Base-by-base conservation (phyloP, 345 rosid genomes). In the Populus deltoides region DNA sequence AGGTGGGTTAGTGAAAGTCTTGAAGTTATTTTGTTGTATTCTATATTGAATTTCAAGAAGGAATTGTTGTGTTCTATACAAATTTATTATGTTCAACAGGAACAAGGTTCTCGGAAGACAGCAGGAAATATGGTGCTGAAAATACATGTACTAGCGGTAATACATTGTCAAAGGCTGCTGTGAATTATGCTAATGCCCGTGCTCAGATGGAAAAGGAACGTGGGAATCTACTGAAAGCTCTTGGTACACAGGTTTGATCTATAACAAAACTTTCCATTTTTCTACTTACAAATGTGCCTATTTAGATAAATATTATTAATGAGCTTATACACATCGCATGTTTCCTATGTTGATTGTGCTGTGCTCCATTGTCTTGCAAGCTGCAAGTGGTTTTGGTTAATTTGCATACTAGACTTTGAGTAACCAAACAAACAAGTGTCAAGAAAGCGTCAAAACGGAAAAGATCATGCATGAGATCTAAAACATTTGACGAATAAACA, bases 201-300 rank as follows among this genome's bases (percentile, higher is more conserved):
- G 89, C 93, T 83, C 92, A 89, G 68, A 90, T 94, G 92, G 98
- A 94, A 86, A 91, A 91, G 86, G 97, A 92, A 77, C 93, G 87
- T 27, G 97, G 91, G 75, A 87, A 83, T 86, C 81, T 94, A 81
- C 83, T 90, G 88, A 94, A 94, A 85, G 89, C 94, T 75, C 85
- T 94, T 27, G 97, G 97, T 62, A 92, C 97, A n/a, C 97, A 94
- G 97, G 98, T 93, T 76, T 74, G 89, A 76, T 69, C 45, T 24
- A 24, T 59, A 67, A 18, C 43, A 33, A 35, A 71, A 36, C 22
- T 29, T 38, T 68, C 6, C 61, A 17, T 43, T 38, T 7, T 77
- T 25, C 72, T 47, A 24, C 31, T 24, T 63, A 11, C 15, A 67
- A 67, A 20, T 36, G 24, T 16, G 70, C 24, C n/a, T 11, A 59